phyloP scores from a whole-genome alignment of 1,284 basidiomycete genomes.

The Omphalotus olearius region DNA sequence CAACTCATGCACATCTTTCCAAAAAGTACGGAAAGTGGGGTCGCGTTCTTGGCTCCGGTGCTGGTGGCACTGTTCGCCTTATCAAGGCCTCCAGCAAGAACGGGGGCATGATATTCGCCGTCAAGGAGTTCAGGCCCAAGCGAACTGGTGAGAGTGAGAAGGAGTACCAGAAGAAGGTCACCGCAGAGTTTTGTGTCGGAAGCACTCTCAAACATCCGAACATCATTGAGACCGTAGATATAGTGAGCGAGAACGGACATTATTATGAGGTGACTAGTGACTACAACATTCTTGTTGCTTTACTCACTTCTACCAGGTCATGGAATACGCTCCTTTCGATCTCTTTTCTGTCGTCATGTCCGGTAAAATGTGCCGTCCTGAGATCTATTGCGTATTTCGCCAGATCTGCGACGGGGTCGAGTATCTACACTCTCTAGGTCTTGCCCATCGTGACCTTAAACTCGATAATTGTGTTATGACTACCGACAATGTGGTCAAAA shows the following conservation, averaged over 20 bases:
- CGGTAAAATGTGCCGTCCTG: constrained; percentile 95
- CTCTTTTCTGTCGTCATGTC: constrained; percentile 99
- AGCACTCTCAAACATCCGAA: constrained; percentile 94
- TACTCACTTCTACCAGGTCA: constrained; percentile 57
- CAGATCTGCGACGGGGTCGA: constrained; percentile 98
- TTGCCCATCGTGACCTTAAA: constrained; percentile 98
- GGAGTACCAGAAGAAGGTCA: constrained; percentile 98
- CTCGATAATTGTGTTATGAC: constrained; percentile 99
- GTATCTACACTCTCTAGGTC: constrained; percentile 83
- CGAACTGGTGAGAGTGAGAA: constrained; percentile 86
- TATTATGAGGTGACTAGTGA: constrained; percentile 83
- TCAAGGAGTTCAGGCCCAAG: constrained; percentile 95
- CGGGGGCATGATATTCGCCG: constrained; percentile 85
- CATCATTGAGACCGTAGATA: constrained; percentile 98
- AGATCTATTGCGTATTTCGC: constrained; percentile 98
- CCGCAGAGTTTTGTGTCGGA: constrained; percentile 97
- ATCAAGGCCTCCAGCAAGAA: constrained; percentile 85
- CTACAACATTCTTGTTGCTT: background rate
- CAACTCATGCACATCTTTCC: constrained; percentile 86
- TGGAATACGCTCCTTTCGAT: constrained; percentile 99
- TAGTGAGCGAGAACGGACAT: constrained; percentile 96
- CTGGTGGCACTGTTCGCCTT: constrained; percentile 95
- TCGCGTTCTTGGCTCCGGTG: constrained; percentile 90
- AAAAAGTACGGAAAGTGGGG: constrained; percentile 99
- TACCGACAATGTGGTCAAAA: constrained; percentile 88